A percentile compares a stretch with the other conserved stretches of the same genome.
phyloP scores from a whole-genome alignment of 139 green algal genomes.

The Closterium sp. region DNA sequence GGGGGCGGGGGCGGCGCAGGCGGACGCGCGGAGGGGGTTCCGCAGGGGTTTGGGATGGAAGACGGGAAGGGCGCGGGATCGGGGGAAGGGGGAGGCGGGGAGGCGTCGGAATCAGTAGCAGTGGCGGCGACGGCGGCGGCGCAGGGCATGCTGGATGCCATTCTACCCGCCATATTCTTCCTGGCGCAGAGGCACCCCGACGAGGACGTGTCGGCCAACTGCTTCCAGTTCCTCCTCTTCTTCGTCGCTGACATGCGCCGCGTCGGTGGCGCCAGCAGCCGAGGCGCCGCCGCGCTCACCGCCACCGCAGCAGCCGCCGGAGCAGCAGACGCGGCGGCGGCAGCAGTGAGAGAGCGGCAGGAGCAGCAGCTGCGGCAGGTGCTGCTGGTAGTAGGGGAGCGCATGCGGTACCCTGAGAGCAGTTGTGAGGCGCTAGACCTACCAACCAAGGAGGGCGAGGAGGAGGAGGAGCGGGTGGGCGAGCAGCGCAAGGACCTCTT shows the following conservation, averaged over 20 bases:
- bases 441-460: neutral
- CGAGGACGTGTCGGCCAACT: slow-evolving; percentile 45
- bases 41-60: neutral
- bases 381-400: slow-evolving; percentile 24
- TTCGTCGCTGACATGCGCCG: slow-evolving; percentile 42
- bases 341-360: slow-evolving; percentile 25
- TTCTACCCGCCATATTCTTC: slow-evolving; percentile 42
- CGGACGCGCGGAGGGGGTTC: neutral
- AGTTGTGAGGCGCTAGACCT: slow-evolving; percentile 9
- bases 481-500: slow-evolving; percentile 55
- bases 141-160: slow-evolving; percentile 32
- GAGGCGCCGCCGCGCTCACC: neutral
- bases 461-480: slow-evolving; percentile 50
- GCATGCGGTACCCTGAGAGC: slow-evolving; percentile 42
- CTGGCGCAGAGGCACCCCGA: slow-evolving; percentile 33
- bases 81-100: neutral
- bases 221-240: slow-evolving; percentile 49
- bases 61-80: neutral
- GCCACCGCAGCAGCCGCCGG: slow-evolving; percentile 10
- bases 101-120: neutral
- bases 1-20: neutral
- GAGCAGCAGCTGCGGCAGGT: slow-evolving; percentile 43
- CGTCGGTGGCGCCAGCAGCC: neutral
- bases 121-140: slow-evolving; percentile 14
- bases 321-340: neutral